Conservation (phyloP, 1,284 basidiomycete species). For the Ustilago hordei region DNA sequence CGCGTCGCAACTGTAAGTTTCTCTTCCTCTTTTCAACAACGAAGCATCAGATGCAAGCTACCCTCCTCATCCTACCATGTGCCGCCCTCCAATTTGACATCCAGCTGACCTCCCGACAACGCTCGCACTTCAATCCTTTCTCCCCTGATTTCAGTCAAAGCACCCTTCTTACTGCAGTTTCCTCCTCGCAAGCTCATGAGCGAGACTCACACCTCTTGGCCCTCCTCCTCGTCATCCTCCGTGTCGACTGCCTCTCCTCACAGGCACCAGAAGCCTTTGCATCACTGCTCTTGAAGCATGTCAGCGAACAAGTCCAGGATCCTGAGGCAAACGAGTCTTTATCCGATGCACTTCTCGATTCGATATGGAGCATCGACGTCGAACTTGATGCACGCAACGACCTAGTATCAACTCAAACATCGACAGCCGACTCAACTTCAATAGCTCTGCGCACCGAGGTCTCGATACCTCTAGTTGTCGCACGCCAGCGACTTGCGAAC, state of each 20-base stretch:
- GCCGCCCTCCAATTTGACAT: neutral
- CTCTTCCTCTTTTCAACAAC: neutral
- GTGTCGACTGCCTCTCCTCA: conserved; percentile 18
- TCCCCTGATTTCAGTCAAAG: conserved; percentile 10
- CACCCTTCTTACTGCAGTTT: conserved; percentile 14
- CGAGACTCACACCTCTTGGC: conserved; percentile 11
- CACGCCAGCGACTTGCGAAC: conserved; percentile 32
- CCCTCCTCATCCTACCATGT: neutral
- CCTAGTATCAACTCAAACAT: conserved; percentile 8
- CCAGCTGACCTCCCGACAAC: conserved; percentile 19
- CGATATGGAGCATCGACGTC: conserved; percentile 60
- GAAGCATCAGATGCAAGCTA: neutral
- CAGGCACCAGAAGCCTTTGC: conserved; percentile 11
- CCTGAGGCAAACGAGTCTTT: neutral
- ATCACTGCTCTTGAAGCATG: conserved; percentile 4
- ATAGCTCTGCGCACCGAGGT: conserved; percentile 14
- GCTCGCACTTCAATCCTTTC: conserved; percentile 7
- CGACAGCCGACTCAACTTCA: neutral
- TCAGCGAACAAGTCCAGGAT: neutral
- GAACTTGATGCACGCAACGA: conserved; percentile 62
- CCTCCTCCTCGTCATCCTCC: conserved; percentile 12
- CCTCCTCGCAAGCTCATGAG: neutral
- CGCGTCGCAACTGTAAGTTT: conserved; percentile 43
- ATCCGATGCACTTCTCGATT: conserved; percentile 53
- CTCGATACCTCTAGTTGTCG: conserved; percentile 23